These are phyloP conservation scores for Solanum phureja DNA, from an alignment of 257 asterid species.

Conservation along the genomic window DNA sequence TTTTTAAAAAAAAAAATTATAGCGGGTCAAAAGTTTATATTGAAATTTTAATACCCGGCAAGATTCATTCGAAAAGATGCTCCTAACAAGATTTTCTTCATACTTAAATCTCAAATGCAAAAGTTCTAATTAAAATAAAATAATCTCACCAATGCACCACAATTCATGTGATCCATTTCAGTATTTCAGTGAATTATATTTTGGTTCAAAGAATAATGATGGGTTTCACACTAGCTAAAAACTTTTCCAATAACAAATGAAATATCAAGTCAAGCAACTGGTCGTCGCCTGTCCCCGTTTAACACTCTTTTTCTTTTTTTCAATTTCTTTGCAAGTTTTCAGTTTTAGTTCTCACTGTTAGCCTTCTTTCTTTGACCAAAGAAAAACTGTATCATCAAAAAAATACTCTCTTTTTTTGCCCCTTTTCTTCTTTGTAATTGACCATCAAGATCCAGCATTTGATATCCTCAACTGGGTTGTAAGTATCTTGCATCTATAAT, in stretches of 20 bases:
- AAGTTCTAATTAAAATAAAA: too few relatives aligned
- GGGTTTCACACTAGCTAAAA: background rate
- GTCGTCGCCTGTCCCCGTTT: background rate
- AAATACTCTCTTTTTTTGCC: background rate
- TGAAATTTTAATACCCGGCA: fast-evolving
- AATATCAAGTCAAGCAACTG: background rate
- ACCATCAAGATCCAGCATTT: background rate
- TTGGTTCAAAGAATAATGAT: background rate
- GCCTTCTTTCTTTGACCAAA: conserved; percentile 6
- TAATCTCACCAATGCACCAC: fast-evolving
- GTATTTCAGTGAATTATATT: background rate
- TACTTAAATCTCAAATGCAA: fast-evolving
- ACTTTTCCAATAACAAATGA: background rate
- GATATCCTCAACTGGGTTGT: background rate
- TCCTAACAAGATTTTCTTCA: fast-evolving
- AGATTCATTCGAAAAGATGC: fast-evolving
- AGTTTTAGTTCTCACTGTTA: background rate
- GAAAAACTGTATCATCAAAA: background rate
- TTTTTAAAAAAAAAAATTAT: too few relatives aligned
- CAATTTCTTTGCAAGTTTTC: background rate
- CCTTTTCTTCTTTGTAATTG: background rate
- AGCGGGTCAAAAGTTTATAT: fast-evolving
- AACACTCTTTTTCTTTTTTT: background rate
- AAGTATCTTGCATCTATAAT: background rate
- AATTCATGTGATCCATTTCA: background rate